These are phyloP conservation scores for Aspergillus niger DNA, from an alignment of 2,329 filamentous ascomycete species.

Conservation along the genomic window DNA sequence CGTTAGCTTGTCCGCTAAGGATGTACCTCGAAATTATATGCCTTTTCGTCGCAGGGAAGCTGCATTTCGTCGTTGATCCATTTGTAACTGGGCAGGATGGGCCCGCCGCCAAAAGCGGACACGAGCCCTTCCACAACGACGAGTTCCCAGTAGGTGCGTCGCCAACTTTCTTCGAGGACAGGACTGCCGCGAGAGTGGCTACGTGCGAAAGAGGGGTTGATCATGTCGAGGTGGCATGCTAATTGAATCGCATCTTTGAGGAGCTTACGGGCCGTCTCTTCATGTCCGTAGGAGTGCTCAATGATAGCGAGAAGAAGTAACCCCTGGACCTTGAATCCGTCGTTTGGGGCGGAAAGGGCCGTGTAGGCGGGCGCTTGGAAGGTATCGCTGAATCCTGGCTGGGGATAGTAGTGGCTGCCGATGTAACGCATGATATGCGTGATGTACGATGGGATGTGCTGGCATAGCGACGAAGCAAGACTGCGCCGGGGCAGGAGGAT, in stretches of 20 bases:
- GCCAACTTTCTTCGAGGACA: slow-evolving; percentile 76
- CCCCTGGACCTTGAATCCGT: slow-evolving; percentile 36
- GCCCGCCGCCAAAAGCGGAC: slow-evolving; percentile 59
- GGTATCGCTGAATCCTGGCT: slow-evolving; percentile 25
- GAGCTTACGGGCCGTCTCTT: slow-evolving; percentile 25
- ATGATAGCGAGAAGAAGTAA: slow-evolving; percentile 34
- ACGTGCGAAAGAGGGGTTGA: slow-evolving; percentile 60
- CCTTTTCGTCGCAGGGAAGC: slow-evolving; percentile 73
- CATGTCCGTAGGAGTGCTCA: slow-evolving; percentile 31
- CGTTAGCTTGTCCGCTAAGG: too few species aligned
- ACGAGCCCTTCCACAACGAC: slow-evolving; percentile 77
- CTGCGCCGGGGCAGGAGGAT: slow-evolving; percentile 50
- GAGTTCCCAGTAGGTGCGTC: slow-evolving; percentile 81
- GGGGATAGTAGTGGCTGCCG: slow-evolving; percentile 51
- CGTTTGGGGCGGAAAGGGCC: slow-evolving; percentile 15
- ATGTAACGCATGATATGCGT: slow-evolving; percentile 53
- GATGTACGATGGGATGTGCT: slow-evolving; percentile 45
- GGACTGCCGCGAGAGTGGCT: slow-evolving; percentile 53
- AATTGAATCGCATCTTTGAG: slow-evolving; percentile 67
- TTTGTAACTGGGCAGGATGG: slow-evolving; percentile 12
- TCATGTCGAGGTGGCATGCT: slow-evolving; percentile 71
- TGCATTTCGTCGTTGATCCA: slow-evolving; percentile 59
- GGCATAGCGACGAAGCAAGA: slow-evolving; percentile 24
- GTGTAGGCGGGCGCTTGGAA: slow-evolving; percentile 23
- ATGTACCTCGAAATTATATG: slow-evolving; percentile 40